Percentiles rank a stretch among this genome's conserved stretches.
Conservation (phyloP, 352 stramenopile species). For the Phytopythium chamaehyphon region DNA sequence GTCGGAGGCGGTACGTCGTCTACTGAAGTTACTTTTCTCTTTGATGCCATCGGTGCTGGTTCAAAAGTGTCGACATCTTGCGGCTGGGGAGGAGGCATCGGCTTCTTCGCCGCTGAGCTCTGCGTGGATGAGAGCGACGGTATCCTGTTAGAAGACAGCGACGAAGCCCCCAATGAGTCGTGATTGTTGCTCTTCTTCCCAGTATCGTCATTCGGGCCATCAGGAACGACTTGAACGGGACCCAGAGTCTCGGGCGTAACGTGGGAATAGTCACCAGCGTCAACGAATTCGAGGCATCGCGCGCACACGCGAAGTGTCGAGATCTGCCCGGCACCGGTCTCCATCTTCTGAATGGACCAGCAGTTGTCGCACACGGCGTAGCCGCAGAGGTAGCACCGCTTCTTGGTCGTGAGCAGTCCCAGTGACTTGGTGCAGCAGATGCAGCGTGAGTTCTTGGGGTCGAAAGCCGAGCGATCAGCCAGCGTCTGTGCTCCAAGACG, state of each 20-base stretch:
- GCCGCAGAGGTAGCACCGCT: constrained; percentile 33
- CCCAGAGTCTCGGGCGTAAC: constrained; percentile 28
- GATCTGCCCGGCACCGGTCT: constrained; percentile 22
- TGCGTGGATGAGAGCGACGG: neutral
- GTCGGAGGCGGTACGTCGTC: neutral
- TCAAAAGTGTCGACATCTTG: neutral
- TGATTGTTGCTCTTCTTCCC: neutral
- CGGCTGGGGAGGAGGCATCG: neutral
- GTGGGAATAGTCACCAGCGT: constrained; percentile 43
- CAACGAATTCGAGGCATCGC: constrained; percentile 49
- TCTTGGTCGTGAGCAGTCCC: constrained; percentile 24
- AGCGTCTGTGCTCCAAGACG: constrained; percentile 57
- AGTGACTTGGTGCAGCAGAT: constrained; percentile 55
- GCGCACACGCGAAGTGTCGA: constrained; percentile 40
- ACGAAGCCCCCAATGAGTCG: neutral
- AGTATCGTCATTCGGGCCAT: constrained; percentile 1
- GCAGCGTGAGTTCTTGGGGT: constrained; percentile 47
- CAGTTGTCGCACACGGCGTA: constrained; percentile 38
- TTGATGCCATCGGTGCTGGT: neutral
- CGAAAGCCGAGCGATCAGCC: constrained; percentile 35
- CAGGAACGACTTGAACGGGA: constrained; percentile 15
- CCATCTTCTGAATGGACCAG: constrained; percentile 31
- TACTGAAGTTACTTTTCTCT: neutral
- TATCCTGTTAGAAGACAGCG: neutral
- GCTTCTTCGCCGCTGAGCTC: neutral